Conservation (phyloP, 306 rosid species). For the Begonia loranthoides region DNA sequence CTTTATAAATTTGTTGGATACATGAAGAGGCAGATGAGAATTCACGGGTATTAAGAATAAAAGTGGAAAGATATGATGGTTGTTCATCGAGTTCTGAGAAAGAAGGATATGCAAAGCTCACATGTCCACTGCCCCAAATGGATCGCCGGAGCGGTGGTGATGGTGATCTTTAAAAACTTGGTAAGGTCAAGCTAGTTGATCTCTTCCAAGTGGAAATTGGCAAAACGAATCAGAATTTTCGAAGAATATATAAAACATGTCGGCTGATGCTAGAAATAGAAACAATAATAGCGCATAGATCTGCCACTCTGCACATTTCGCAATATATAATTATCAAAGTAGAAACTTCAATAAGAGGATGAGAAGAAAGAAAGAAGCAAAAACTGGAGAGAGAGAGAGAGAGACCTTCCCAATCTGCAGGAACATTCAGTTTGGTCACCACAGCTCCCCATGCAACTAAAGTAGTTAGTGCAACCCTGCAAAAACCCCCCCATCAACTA, state of each 20-base stretch:
- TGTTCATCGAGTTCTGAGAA: too few species aligned
- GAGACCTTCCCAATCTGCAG: constrained; percentile 94
- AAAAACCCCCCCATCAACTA: neutral
- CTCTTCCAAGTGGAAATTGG: constrained; percentile 57
- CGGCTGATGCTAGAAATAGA: constrained; percentile 59
- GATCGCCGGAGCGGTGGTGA: constrained; percentile 47
- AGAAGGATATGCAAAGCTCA: too few species aligned
- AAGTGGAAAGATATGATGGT: too few species aligned
- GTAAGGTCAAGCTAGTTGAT: constrained; percentile 46
- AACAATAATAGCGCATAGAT: constrained; percentile 68
- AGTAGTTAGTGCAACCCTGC: constrained; percentile 71
- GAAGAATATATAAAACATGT: constrained; percentile 64
- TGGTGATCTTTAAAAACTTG: constrained; percentile 30
- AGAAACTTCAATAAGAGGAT: neutral
- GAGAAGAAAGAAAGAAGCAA: neutral
- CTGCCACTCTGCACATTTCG: constrained; percentile 91
- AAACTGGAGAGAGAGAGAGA: constrained; percentile 2
- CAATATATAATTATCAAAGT: neutral
- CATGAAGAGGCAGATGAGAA: too few species aligned
- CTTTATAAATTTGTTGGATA: too few species aligned
- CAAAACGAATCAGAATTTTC: constrained; percentile 88
- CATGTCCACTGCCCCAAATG: constrained; percentile 14
- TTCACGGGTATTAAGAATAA: too few species aligned
- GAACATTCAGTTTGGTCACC: constrained; percentile 79
- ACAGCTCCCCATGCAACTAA: constrained; percentile 79